Base-by-base conservation (phyloP, 176 grass and related monocot species). In the Bothriochloa decipiens region DNA sequence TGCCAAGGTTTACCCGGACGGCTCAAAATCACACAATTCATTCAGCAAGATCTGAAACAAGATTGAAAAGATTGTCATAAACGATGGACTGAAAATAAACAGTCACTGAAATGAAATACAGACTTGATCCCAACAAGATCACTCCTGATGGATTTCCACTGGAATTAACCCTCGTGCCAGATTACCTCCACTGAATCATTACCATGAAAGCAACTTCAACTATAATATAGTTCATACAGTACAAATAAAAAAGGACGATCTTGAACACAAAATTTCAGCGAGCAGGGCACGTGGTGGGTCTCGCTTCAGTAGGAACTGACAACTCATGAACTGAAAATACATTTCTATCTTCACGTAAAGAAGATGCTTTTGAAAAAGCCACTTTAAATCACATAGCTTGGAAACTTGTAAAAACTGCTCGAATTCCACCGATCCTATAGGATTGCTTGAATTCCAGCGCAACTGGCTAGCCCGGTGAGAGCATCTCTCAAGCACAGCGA, bases 41-140 rank as follows among this genome's bases (percentile, higher is more conserved):
- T 25, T 53, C 69, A 10, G 23, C 28, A 42, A 75, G 40, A 83
- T 23, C 89, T 90, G 89, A 40, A 83, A 83, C 60, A 75, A 20
- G 61, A 22, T 27, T 4, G 37, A 60, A 35, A 74, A 83, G 33
- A 6, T 15, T 41, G 16, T 49, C 11, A 57, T 22, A 6, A 27
- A 50, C 12, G 28, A 70, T 29, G 28, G 49, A 49, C 26, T 12
- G 13, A 45, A 11, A 49, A 39, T 15, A 28, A 81, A 83, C 28
- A 3, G 11, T 6, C 5, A 62, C 27, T 8, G 9, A 47, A 71
- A 36, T 18, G 28, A 36, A 63, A 58, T 28, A 47, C 10, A 37
- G 17, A 40, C 16, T 64, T 61, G 49, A 65, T 71, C 17, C 50
- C 37, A n/a, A 13, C 47, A 7, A 49, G 28, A 52, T 75, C 15